These are phyloP conservation scores for Fusarium sp. DNA, from an alignment of 2,329 filamentous ascomycete genomes.

Conservation along the genomic window DNA sequence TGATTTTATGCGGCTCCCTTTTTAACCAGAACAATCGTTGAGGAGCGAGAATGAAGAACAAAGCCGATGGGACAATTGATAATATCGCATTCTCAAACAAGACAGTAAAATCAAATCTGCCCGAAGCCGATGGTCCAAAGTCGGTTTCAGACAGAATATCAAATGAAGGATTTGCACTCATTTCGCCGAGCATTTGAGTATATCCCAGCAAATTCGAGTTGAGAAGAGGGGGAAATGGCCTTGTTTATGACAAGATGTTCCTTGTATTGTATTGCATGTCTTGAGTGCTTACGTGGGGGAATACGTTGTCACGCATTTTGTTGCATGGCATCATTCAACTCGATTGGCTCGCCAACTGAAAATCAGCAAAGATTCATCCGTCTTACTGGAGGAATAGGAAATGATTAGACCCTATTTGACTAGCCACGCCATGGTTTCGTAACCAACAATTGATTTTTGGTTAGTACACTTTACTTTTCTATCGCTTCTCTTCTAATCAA, in stretches of 20 bases:
- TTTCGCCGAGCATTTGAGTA: neutral
- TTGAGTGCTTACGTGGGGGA: conserved; percentile 7
- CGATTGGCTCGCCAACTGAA: neutral
- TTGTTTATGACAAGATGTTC: neutral
- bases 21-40: conserved; percentile 12
- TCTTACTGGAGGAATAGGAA: conserved; percentile 8
- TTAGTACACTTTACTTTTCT: too few species aligned
- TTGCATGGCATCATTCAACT: neutral
- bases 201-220: too few species aligned
- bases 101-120: conserved; percentile 24
- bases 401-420: neutral
- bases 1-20: conserved; percentile 7
- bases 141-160: conserved; percentile 1
- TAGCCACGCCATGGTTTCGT: neutral
- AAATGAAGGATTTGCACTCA: conserved; percentile 1
- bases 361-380: neutral
- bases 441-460: neutral
- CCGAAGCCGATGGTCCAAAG: conserved; percentile 14
- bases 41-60: conserved; percentile 13
- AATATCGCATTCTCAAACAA: conserved; percentile 17
- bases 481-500: neutral
- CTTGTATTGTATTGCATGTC: neutral
- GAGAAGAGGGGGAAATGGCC: neutral
- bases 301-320: neutral
- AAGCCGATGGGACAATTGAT: conserved; percentile 15